Percentiles rank a stretch among this genome's conserved stretches.
These are phyloP conservation scores for Nothopassalora personata DNA, from an alignment of 2,329 filamentous ascomycete genomes.

Conservation along the genomic window DNA sequence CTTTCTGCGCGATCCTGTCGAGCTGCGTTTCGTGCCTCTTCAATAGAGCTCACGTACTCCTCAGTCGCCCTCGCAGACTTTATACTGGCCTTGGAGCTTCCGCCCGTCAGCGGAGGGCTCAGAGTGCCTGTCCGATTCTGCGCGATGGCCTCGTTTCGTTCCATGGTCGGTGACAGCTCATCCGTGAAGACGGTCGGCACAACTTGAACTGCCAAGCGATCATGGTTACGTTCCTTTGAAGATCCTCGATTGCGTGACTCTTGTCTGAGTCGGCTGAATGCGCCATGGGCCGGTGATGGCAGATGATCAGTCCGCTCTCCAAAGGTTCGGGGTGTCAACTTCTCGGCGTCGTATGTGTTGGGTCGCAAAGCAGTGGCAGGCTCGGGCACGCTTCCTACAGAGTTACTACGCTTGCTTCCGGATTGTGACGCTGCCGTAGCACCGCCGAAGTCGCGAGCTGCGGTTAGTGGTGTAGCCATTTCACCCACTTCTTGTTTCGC, in stretches of 20 bases:
- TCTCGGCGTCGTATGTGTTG: constrained; percentile 15
- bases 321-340: constrained; percentile 12
- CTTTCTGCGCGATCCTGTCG: constrained; percentile 35
- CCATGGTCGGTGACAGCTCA: constrained; percentile 15
- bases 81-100: constrained; percentile 49
- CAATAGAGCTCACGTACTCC: constrained; percentile 80
- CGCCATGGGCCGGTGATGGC: constrained; percentile 63
- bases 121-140: constrained; percentile 4
- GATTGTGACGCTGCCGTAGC: constrained; percentile 7
- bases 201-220: constrained; percentile 53
- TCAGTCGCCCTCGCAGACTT: constrained; percentile 64
- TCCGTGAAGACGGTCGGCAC: constrained; percentile 39
- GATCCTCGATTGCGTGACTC: constrained; percentile 59
- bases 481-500: constrained; percentile 54
- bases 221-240: constrained; percentile 72
- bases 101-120: constrained; percentile 15
- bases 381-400: constrained; percentile 21
- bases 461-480: constrained; percentile 55
- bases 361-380: constrained; percentile 26
- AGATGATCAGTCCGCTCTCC: constrained; percentile 43
- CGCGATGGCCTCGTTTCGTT: constrained; percentile 1
- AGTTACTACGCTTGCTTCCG: constrained; percentile 20
- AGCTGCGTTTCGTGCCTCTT: constrained; percentile 54
- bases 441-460: constrained; percentile 49
- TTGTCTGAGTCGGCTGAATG: constrained; percentile 58